Base-by-base conservation (phyloP, 768 basidiomycete species). In the Jaapia argillacea region DNA sequence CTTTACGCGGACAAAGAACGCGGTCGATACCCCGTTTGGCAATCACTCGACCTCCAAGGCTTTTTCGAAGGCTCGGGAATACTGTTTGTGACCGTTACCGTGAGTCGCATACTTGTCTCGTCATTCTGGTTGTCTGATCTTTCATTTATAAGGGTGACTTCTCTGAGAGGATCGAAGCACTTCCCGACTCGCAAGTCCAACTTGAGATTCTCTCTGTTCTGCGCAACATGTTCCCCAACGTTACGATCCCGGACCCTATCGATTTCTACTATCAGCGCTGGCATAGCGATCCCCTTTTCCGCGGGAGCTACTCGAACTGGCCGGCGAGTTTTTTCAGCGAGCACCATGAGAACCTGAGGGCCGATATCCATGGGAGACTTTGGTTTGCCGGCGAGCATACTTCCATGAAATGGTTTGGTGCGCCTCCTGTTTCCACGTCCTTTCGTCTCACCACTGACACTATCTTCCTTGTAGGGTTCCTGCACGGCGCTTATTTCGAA, bases 261-360 rank as follows among this genome's bases (percentile, higher is more conserved):
- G 75, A 69, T 24, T 75, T 85, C 55, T 66, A 67, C 52, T 70
- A 77, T 48, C 68, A 70, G 3, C 58, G 67, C 3, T 85, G 82
- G 83, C 50, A 64, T 37, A 55, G 58, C 10, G 67, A 82, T 51
- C 69, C 71, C 3, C 59, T 61, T 23, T 77, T 67, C 56, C 67
- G 77, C 18, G 78, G 78, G 3, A 75, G 78, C 3, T 85, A 79
- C 50, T 77, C 75, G 18, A 85, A 81, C 47, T 84, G 80, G 80
- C 81, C 79, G 0, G 67, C 82, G 0, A 68, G 75, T 3, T 81
- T 80, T 48, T 57, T 73, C 7, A 66, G 65, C 13, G 61, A 63
- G 24, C 75, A 79, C 41, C 66, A 74, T 6, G 62, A 66, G 6
- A 78, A 81, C 51, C 50, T 81, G 40, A 65, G 75, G 28, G 74